Evolutionary conservation across 2,329 filamentous ascomycete species (phyloP).

Genomic region (Pleoardoris graminearum): DNA sequence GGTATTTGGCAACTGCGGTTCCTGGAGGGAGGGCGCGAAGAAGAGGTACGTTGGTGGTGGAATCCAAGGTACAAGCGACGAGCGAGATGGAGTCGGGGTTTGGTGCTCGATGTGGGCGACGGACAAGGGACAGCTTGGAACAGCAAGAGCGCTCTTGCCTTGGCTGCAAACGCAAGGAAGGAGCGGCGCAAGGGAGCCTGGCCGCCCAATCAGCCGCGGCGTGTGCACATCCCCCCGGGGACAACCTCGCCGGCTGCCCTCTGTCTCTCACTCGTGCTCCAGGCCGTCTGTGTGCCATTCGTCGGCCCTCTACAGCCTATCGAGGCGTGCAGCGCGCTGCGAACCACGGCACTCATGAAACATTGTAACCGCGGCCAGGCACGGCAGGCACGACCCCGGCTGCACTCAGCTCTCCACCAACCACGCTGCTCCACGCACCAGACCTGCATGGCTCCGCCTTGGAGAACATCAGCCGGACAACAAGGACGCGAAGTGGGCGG

Average conservation of each 20-base stretch:
- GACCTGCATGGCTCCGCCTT: constrained; percentile 4
- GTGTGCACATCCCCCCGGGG: neutral
- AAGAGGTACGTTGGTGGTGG: neutral
- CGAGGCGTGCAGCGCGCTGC: constrained; percentile 5
- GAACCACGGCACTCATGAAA: constrained; percentile 16
- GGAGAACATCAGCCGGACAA: neutral
- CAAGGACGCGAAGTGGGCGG: neutral
- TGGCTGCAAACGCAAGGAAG: constrained; percentile 32
- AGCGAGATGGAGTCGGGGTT: constrained; percentile 5
- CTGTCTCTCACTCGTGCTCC: neutral
- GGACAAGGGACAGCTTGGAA: constrained; percentile 10
- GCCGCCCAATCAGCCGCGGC: constrained; percentile 28
- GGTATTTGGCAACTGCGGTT: neutral
- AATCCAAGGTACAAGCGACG: constrained; percentile 3
- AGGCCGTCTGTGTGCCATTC: neutral
- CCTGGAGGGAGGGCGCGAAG: neutral
- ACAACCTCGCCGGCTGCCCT: neutral
- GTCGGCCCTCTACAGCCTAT: constrained; percentile 12
- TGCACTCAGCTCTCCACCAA: constrained; percentile 23
- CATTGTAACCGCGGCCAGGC: constrained; percentile 18
- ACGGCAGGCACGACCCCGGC: too few species aligned
- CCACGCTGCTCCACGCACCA: constrained; percentile 19
- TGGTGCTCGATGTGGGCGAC: constrained; percentile 8
- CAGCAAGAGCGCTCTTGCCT: constrained; percentile 13
- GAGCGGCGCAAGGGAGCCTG: constrained; percentile 24